Base-by-base conservation (phyloP, 140 eudicot genomes). In the Cichorium intybus region DNA sequence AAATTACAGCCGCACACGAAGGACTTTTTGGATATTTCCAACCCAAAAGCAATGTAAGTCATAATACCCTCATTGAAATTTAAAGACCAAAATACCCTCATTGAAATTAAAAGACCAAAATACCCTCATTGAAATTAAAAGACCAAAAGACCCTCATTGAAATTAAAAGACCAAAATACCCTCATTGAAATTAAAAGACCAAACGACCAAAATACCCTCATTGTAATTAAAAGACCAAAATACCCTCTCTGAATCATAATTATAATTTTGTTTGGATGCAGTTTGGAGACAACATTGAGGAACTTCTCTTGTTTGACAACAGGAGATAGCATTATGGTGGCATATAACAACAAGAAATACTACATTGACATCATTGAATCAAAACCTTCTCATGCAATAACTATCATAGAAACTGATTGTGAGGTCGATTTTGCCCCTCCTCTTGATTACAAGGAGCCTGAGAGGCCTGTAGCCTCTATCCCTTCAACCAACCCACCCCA, bases 341-440 rank as follows among this genome's bases (percentile, higher is more conserved):
- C 98, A 6, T 87, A 86, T 73, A 90, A 90, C 75, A 84, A 90
- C 72, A 90, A 84, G 65, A 86, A 86, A 66, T 90, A 90, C 60
- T 92, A 92, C 73, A 92, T 92, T 33, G 98, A 92, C 70, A 92
- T 92, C 28, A 76, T 92, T 11, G 98, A 92, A 82, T 63, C 96
- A 17, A 87, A 85, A 66, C 98, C 98, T 64, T 69, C 96, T 6
- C 68, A 80, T 70, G 98, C 95, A 3, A 88, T 92, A 48, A 85
- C 79, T 46, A 92, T 92, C 35, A 92, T 92, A 12, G 96, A 92
- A 74, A 92, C 96, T 1, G 98, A 92, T 80, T 92, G 98, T 73
- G 98, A 92, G 81, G 98, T 92, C 59, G 98, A 92, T 77, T 92
- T 92, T 65, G 98, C 98, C 56, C 96, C 95, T 62, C 96, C 98